Evolutionary conservation across 129 eudicot genomes (phyloP), one percentile per base, ranked within the genome.

Genomic region (Rutidosis leptorrhynchoides): DNA sequence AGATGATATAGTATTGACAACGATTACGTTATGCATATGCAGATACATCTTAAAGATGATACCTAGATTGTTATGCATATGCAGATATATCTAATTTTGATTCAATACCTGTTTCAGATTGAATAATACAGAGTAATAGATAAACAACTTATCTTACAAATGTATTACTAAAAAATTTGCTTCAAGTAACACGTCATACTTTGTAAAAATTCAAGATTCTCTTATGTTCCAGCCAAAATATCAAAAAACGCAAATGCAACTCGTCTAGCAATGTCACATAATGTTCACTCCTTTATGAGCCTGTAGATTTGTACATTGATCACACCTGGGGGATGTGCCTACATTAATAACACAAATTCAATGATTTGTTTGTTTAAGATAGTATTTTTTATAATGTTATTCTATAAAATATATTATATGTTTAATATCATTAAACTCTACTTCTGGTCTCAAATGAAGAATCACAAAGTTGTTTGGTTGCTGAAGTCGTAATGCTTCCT

Each of bases 231-330:
- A 16, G 89, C 73, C 76, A 94, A 94, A 71, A 94, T 94, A 48
- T 97, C 99, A 35, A 94, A 94, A 74, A 94, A 94, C 2, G 99
- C 99, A 81, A 94, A 94, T 54, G 99, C 99, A 56, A 71, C 93
- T 48, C 99, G 66, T 79, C 99, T 84, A 30, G 99, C 85, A n/a
- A 94, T 89, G 76, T 94, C 99, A 97, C 99, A 94, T 48, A 94
- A 93, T 29, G 99, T 94, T 97, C 99, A 94, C 79, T 94, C 99
- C 83, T 94, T 94, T 78, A 94, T 94, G 45, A 94, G 97, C 77
- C 99, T 80, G 35, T 89, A 94, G 56, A 94, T 81, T 84, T 94
- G 97, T 72, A 89, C 99, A 30, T 94, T 94, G 12, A 94, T 76
- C 26, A 97, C 95, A 70, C 95, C 99, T 53, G 84, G 90, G 33